Percentiles rank a stretch among this genome's conserved stretches.
Conservation (phyloP, 2,329 filamentous ascomycete species). For the Emmonsiellopsis sp. region DNA sequence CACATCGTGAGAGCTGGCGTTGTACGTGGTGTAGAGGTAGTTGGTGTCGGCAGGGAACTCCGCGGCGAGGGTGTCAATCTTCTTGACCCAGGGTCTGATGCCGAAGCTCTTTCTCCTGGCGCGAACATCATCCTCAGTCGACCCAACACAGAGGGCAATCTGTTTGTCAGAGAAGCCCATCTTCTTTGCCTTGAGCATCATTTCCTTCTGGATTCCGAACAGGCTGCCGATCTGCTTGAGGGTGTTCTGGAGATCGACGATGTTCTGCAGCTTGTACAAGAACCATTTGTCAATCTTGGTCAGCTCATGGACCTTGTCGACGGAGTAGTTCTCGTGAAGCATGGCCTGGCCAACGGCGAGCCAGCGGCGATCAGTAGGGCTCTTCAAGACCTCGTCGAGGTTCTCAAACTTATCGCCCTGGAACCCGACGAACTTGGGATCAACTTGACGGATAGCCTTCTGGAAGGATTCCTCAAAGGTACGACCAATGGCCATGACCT, state of each 20-base stretch:
- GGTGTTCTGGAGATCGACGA: conserved; percentile 81
- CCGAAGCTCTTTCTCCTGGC: conserved; percentile 75
- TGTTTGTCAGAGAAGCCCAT: conserved; percentile 95
- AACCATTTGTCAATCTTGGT: conserved; percentile 99
- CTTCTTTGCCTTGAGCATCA: conserved; percentile 88
- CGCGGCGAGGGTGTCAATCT: conserved; percentile 92
- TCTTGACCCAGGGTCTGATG: conserved; percentile 94
- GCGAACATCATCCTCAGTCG: conserved; percentile 82
- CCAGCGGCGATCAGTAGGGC: conserved; percentile 95
- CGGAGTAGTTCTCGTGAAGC: conserved; percentile 91
- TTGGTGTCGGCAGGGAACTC: conserved; percentile 94
- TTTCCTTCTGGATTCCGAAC: conserved; percentile 75
- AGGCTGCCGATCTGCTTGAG: conserved; percentile 77
- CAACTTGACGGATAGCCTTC: conserved; percentile 95
- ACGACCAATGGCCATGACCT: conserved; percentile 98
- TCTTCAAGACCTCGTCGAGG: conserved; percentile 77
- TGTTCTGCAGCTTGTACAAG: conserved; percentile 94
- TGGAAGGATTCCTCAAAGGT: conserved; percentile 99
- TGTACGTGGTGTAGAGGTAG: conserved; percentile 97
- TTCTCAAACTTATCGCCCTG: conserved; percentile 93
- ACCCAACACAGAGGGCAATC: conserved; percentile 76
- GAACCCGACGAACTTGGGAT: conserved; percentile 84
- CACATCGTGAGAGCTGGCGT: conserved; percentile 87
- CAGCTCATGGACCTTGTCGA: conserved; percentile 83
- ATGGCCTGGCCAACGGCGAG: conserved; percentile 95